Percentiles rank a stretch among this genome's conserved stretches.
Conservation (phyloP, 2,329 filamentous ascomycete species). For the Pyrenochaeta sp. region DNA sequence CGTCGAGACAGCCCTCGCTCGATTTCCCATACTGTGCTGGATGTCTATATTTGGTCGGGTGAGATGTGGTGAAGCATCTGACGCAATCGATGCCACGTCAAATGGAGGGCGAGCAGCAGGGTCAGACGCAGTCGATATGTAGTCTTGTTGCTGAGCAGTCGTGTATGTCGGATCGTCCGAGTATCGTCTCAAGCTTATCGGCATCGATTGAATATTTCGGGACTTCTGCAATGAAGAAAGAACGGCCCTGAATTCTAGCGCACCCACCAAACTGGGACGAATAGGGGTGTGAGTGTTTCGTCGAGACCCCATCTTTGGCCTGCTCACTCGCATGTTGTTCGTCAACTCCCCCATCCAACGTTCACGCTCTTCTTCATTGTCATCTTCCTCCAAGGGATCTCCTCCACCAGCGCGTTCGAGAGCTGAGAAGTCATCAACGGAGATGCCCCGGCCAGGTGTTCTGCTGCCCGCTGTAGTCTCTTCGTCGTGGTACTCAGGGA, state of each 20-base stretch:
- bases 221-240: conserved; percentile 86
- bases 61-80: conserved; percentile 28
- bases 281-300: conserved; percentile 84
- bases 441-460: conserved; percentile 58
- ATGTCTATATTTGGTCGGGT: conserved; percentile 42
- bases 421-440: conserved; percentile 70
- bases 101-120: conserved; percentile 52
- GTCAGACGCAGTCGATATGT: conserved; percentile 59
- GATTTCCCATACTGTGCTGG: conserved; percentile 33
- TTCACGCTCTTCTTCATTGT: conserved; percentile 70
- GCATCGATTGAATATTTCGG: conserved; percentile 75
- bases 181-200: conserved; percentile 74
- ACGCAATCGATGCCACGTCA: conserved; percentile 29
- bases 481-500: conserved; percentile 62
- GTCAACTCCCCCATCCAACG: conserved; percentile 80
- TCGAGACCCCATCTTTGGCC: conserved; percentile 70
- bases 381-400: conserved; percentile 63
- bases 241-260: conserved; percentile 90
- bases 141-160: conserved; percentile 57
- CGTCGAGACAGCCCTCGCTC: conserved; percentile 65
- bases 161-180: conserved; percentile 68
- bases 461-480: conserved; percentile 54
- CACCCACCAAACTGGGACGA: conserved; percentile 89
- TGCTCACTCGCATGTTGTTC: conserved; percentile 89
- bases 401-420: conserved; percentile 68